Evolutionary conservation across 306 rosid species (phyloP).

Genomic region (Castanea crenata): DNA sequence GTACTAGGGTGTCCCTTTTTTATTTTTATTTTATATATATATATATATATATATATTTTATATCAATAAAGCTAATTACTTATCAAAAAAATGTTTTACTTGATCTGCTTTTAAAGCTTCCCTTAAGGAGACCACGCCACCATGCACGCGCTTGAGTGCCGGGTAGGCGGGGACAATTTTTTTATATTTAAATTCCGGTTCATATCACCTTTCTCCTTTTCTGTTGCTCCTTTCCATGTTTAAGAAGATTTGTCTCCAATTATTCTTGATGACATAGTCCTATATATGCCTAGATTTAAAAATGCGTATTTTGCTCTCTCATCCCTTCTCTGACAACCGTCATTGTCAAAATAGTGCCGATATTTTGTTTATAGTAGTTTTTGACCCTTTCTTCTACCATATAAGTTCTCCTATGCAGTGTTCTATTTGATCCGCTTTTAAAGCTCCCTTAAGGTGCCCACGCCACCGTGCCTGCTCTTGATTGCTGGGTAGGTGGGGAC

Average conservation of each 20-base stretch:
- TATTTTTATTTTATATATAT: too few relatives aligned
- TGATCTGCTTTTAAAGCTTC: too few relatives aligned
- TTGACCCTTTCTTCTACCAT: not conserved
- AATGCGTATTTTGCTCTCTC: not conserved
- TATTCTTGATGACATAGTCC: not conserved
- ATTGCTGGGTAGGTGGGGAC: too few relatives aligned
- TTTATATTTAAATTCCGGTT: not conserved
- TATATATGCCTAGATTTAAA: not conserved
- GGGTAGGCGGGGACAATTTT: not conserved
- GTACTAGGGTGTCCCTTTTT: too few relatives aligned
- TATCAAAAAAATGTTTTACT: not conserved
- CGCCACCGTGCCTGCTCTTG: too few relatives aligned
- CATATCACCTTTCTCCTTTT: constrained; percentile 12
- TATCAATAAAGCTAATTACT: too few relatives aligned
- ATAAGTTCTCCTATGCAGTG: not conserved
- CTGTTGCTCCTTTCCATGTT: constrained; percentile 15
- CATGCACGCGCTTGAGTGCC: too few relatives aligned
- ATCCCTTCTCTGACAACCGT: too few relatives aligned
- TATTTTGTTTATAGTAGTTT: not conserved
- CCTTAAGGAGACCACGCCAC: too few relatives aligned
- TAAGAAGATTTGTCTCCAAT: not conserved
- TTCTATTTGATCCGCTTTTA: too few relatives aligned
- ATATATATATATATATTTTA: too few relatives aligned
- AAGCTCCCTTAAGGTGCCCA: too few relatives aligned
- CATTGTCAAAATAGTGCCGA: constrained; percentile 24